Base-by-base conservation (phyloP, 2,329 filamentous ascomycete genomes). In the Alternaria longipes region DNA sequence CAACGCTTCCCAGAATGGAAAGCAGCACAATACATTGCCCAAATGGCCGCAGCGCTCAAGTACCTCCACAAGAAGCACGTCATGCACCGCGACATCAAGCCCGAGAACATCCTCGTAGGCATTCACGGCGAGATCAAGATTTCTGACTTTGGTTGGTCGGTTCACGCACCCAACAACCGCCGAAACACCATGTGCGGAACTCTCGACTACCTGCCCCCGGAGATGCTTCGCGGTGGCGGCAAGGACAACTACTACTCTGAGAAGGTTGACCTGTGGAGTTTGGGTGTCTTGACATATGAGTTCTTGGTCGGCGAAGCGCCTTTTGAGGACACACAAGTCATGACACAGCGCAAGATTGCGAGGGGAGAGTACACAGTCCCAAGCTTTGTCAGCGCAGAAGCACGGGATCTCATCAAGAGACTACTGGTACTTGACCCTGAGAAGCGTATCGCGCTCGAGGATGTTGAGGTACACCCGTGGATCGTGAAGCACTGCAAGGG, bases 101-200 rank as follows among this genome's bases (percentile, higher is more conserved):
- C 94, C 3, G 94, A 98, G 81, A 98, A 98, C 74, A 98, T 98
- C 66, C 86, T 98, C 22, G 90, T 98, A 30, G 94, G 94, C 14
- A 93, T 98, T 62, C 94, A 98, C 76, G 95, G 94, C 68, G 95
- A 99, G 84, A 94, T 99, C 82, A 99, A 99, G 81, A 94, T 99
- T 74, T 96, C 93, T 5, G 95, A 99, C 80, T 99, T 98, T 75
- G 94, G 95, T 51, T 99, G 95, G 95, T 96, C 92, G 77, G 95
- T 98, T 4, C 95, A 99, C 80, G 95, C 95, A 5, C 95, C 95
- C 28, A 97, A 97, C 80, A 96, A 94, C 82, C 85, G 95, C 70
- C 87, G 95, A 64, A 91, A 94, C 75, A 99, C 95, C 57, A 94
- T 98, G 88, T 99, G 95, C 79, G 95, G 95, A 65, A 99, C 95